Base-by-base conservation (phyloP, 495 filamentous ascomycete genomes). In the Neurospora discreta region DNA sequence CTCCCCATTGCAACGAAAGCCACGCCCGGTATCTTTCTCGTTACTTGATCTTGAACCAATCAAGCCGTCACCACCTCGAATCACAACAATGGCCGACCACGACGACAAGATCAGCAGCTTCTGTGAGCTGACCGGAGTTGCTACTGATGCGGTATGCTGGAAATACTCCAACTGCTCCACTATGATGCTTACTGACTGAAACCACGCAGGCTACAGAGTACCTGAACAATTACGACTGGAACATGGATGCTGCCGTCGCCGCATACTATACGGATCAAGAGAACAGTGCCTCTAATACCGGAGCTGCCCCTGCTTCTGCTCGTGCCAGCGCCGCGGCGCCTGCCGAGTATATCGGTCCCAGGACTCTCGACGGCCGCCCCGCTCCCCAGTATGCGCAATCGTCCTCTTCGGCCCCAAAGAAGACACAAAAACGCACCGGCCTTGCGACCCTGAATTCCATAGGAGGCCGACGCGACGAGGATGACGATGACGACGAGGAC, bases 61-160 rank as follows among this genome's bases (percentile, higher is more conserved):
- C 33, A 36, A 36, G 33, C 44, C 60, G 38, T 18, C 13, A 41
- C 44, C 38, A 11, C 15, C 18, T 6, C 10, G 33, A 46, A 70
- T 18, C 44, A 39, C 23, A 33, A 74, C 43, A 4, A 87, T 89
- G 81, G 82, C 83, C 40, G 86, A 90, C 75, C 89, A 89, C 71
- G 90, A 94, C 79, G 85, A 86, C 75, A 81, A 92, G 71, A 89
- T 95, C 73, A 86, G 87, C 74, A 84, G 91, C 79, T 94, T 97
- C 81, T 89, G 88, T 79, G 83, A 83, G 69, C 83, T 97, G 76
- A 95, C 93, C 3, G 88, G 90, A 30, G 85, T 87, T 23, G 80
- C 85, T 11, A 79, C 90, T 5, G 81, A 89, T 44, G 85, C 90
- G 79, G 94, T 95, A 85, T 77, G 84, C 74, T 26, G 7, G 44